Conservation (phyloP, 495 filamentous ascomycete species). For the Hypoxylon lienhwacheense region DNA sequence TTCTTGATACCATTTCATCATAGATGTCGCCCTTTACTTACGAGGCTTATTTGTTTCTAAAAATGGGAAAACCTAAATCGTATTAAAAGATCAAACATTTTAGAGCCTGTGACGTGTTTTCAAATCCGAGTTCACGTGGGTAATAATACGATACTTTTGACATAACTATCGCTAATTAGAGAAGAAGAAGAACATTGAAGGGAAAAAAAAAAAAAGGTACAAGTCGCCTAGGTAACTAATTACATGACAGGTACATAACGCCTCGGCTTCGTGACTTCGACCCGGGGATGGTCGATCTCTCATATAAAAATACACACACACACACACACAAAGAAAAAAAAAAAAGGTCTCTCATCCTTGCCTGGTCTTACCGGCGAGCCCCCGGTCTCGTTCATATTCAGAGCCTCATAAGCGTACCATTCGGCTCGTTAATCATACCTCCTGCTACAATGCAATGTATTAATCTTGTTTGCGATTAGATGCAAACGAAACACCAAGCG, state of each 20-base stretch:
- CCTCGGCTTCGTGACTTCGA: slow-evolving; percentile 16
- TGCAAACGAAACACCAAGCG: no score
- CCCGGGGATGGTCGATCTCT: slow-evolving; percentile 15
- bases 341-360: slow-evolving; percentile 3
- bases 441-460: no score
- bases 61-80: slow-evolving; percentile 21
- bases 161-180: no score
- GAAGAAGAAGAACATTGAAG: no score
- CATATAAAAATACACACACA: no score
- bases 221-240: no score
- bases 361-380: slow-evolving; percentile 16
- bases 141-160: background rate
- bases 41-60: slow-evolving; percentile 11
- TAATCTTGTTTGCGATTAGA: no score
- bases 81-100: slow-evolving; percentile 15
- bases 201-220: no score
- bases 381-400: slow-evolving; percentile 18
- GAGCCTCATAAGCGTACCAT: slow-evolving; percentile 27
- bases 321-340: background rate
- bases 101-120: slow-evolving; percentile 6
- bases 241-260: no score
- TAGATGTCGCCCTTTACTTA: slow-evolving; percentile 24
- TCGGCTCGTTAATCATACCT: background rate
- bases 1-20: slow-evolving; percentile 16
- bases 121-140: slow-evolving; percentile 5